A percentile compares a stretch with the other conserved stretches of the same genome.
Evolutionary conservation across 805 yeast genomes (phyloP).

Genomic region (Metschnikowia henanensis): DNA sequence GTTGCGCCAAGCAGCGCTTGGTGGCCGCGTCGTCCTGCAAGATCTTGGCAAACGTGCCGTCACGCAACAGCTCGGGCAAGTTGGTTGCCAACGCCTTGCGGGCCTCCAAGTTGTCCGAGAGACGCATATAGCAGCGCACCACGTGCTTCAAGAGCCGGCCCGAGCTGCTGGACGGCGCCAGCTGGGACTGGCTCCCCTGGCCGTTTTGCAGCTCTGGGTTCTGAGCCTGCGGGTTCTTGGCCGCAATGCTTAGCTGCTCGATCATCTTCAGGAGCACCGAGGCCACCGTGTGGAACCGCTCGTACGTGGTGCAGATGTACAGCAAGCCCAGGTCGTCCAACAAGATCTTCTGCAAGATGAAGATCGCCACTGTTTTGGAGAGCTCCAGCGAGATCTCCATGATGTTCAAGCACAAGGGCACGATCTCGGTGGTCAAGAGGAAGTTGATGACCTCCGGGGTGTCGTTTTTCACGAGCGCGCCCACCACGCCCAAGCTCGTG

Average conservation of each 20-base stretch:
- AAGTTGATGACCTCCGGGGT: slow-evolving; percentile 94
- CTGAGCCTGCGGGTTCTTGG: slow-evolving; percentile 47
- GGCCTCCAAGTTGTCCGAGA: slow-evolving; percentile 89
- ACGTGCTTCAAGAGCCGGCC: slow-evolving; percentile 90
- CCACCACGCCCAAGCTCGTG: slow-evolving; percentile 94
- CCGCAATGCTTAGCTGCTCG: slow-evolving; percentile 59
- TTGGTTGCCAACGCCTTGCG: slow-evolving; percentile 80
- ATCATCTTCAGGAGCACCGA: slow-evolving; percentile 87
- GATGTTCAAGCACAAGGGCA: slow-evolving; percentile 89
- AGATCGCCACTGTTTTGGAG: slow-evolving; percentile 94
- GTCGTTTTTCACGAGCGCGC: slow-evolving; percentile 94
- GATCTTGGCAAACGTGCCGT: slow-evolving; percentile 77
- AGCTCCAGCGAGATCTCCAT: slow-evolving; percentile 95
- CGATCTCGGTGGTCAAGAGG: slow-evolving; percentile 91
- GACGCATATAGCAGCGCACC: slow-evolving; percentile 87
- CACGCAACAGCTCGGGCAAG: slow-evolving; percentile 84
- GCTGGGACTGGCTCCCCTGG: slow-evolving; percentile 1
- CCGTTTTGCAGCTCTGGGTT: slow-evolving; percentile 1
- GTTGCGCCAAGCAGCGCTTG: slow-evolving; percentile 81
- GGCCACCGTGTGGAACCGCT: slow-evolving; percentile 91
- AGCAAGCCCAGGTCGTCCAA: slow-evolving; percentile 89
- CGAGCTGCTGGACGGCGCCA: slow-evolving; percentile 45
- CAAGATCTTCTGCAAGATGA: slow-evolving; percentile 89
- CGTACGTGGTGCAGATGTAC: slow-evolving; percentile 93
- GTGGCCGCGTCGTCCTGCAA: slow-evolving; percentile 88